These are phyloP conservation scores for Diaporthe vaccinii DNA, from an alignment of 2,329 filamentous ascomycete genomes.

Conservation along the genomic window DNA sequence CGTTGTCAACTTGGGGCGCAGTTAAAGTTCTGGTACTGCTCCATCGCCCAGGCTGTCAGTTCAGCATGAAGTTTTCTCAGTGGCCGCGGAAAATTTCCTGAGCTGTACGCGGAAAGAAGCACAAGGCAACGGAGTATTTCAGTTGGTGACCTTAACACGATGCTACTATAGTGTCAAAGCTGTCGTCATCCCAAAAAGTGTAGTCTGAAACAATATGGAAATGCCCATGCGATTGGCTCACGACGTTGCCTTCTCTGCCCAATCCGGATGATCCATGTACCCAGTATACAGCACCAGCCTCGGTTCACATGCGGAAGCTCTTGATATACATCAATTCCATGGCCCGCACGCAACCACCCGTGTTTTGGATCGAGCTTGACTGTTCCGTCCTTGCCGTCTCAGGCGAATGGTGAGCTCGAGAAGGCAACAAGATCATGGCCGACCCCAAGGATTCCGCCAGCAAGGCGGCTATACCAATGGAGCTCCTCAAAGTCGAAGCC, in stretches of 20 bases:
- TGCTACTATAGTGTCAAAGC: slow-evolving; percentile 12
- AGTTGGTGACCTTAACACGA: neutral
- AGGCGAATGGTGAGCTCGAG: neutral
- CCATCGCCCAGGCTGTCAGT: neutral
- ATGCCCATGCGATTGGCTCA: slow-evolving; percentile 14
- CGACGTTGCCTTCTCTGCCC: neutral
- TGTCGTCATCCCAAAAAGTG: slow-evolving; percentile 5
- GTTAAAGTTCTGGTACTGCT: neutral
- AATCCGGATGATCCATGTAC: slow-evolving; percentile 12
- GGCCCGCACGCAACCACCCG: neutral
- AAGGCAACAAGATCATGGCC: neutral
- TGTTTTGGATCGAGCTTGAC: neutral
- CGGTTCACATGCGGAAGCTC: slow-evolving; percentile 22
- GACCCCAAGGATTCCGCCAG: slow-evolving; percentile 9
- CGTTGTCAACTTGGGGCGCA: neutral
- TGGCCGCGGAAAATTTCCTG: neutral
- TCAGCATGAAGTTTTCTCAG: neutral
- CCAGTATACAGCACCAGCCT: neutral
- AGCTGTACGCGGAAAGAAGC: neutral
- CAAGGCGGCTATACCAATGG: slow-evolving; percentile 21
- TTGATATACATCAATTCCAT: slow-evolving; percentile 4
- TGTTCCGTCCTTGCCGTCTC: no score
- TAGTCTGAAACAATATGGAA: neutral
- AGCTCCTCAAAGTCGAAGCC: slow-evolving; percentile 30
- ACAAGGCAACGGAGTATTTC: neutral